Conservation (phyloP, 441 rosid species). For the Gossypium laxum region DNA sequence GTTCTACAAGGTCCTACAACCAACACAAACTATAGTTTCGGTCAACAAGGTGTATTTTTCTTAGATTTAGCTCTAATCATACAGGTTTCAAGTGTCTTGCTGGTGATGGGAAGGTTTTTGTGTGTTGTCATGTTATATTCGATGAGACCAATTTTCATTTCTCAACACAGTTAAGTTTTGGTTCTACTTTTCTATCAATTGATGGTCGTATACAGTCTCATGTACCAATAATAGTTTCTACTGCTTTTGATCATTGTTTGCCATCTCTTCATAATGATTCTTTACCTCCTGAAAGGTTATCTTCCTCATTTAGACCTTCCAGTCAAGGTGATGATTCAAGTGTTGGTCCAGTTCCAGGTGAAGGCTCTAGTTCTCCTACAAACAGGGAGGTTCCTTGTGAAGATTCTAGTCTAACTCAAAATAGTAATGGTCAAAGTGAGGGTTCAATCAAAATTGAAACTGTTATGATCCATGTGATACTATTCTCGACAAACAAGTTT, state of each 20-base stretch:
- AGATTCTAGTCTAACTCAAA: background rate
- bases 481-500: background rate
- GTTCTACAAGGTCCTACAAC: too few relatives aligned
- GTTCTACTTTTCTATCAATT: background rate
- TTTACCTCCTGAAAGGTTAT: background rate
- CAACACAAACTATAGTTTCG: too few relatives aligned
- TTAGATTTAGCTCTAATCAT: background rate
- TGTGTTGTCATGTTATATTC: background rate
- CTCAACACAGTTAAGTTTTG: background rate
- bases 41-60: background rate
- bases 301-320: background rate
- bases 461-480: background rate
- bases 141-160: background rate
- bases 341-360: background rate
- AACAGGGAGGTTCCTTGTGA: background rate
- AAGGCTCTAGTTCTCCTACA: background rate
- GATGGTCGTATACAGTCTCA: background rate
- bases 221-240: background rate
- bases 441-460: background rate
- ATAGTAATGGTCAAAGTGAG: background rate
- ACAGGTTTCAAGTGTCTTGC: background rate
- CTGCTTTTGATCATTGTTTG: background rate
- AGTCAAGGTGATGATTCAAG: background rate
- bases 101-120: background rate
- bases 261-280: background rate